These are phyloP conservation scores for Saccharomycopsis amapae DNA, from an alignment of 805 yeast species.

Conservation along the genomic window DNA sequence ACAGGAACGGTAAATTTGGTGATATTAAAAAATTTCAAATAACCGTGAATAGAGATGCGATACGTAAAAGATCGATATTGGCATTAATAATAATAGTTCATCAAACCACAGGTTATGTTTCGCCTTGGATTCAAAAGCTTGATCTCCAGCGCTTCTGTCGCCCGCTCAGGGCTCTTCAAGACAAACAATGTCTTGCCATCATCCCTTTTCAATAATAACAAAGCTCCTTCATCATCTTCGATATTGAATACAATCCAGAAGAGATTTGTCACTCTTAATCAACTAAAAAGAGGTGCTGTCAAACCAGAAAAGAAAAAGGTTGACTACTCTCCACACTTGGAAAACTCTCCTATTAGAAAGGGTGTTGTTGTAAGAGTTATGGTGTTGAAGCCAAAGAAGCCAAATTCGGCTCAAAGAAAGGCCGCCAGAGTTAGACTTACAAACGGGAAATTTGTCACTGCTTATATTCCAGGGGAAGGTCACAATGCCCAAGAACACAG, in stretches of 20 bases:
- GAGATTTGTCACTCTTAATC: constrained; percentile 63
- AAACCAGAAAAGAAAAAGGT: constrained; percentile 42
- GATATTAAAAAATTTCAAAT: no score
- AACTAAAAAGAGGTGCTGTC: constrained; percentile 59
- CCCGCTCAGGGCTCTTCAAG: not conserved
- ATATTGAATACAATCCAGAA: constrained; percentile 10
- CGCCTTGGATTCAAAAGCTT: not conserved
- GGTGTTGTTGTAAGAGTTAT: constrained; percentile 92
- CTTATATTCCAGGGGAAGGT: constrained; percentile 97
- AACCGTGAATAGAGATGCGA: not conserved
- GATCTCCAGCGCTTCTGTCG: not conserved
- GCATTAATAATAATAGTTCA: not conserved
- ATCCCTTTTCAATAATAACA: not conserved
- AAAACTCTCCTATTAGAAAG: constrained; percentile 75
- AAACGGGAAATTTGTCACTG: constrained; percentile 82
- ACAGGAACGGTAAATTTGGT: no score
- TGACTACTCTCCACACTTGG: constrained; percentile 74
- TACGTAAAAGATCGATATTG: not conserved
- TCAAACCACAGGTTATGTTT: not conserved
- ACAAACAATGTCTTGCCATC: not conserved
- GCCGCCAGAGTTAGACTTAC: constrained; percentile 91
- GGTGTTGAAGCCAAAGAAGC: constrained; percentile 96
- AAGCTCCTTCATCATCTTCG: not conserved
- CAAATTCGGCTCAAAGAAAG: constrained; percentile 96
- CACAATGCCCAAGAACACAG: constrained; percentile 98